phyloP scores from a whole-genome alignment of 192 early-diverging fungal species.

The Coemansia javaensis region DNA sequence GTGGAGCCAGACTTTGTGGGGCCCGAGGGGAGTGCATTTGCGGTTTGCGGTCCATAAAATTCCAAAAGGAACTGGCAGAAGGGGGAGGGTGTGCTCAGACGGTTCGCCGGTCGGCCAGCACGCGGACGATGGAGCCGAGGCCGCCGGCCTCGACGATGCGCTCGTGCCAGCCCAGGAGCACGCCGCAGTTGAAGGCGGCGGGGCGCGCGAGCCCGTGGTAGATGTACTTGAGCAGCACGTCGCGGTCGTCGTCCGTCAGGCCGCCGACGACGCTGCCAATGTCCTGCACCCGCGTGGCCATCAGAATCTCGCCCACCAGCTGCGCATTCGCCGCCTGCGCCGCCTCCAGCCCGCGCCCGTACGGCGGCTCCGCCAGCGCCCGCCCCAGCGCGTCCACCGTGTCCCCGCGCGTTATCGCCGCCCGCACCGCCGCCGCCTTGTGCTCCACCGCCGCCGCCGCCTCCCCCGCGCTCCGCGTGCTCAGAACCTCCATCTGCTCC shows the following conservation, averaged over 20 bases:
- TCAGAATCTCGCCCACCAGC: constrained; percentile 77
- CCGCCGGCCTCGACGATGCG: constrained; percentile 90
- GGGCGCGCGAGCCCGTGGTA: constrained; percentile 87
- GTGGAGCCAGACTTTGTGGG: no score
- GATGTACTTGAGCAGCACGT: constrained; percentile 87
- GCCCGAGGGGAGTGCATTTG: no score
- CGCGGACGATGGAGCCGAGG: constrained; percentile 83
- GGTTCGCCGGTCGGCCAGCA: constrained; percentile 81
- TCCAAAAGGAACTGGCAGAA: constrained; percentile 69
- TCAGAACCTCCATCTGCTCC: constrained; percentile 36
- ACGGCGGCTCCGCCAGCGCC: constrained; percentile 68
- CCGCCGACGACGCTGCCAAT: constrained; percentile 58
- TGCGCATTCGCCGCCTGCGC: constrained; percentile 72
- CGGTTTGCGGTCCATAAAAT: neutral
- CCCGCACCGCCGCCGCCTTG: constrained; percentile 57
- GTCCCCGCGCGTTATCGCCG: constrained; percentile 58
- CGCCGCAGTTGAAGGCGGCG: constrained; percentile 73
- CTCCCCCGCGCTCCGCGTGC: constrained; percentile 19
- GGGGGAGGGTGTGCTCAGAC: constrained; percentile 70
- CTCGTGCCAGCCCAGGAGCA: constrained; percentile 91
- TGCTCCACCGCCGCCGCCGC: constrained; percentile 23
- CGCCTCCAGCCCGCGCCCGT: constrained; percentile 55
- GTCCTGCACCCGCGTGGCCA: constrained; percentile 66
- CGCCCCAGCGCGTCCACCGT: constrained; percentile 54
- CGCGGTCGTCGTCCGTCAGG: constrained; percentile 60